Evolutionary conservation across 192 early-diverging fungal genomes (phyloP), one percentile per base, ranked within the genome.

Genomic region (Geranomyces variabilis): DNA sequence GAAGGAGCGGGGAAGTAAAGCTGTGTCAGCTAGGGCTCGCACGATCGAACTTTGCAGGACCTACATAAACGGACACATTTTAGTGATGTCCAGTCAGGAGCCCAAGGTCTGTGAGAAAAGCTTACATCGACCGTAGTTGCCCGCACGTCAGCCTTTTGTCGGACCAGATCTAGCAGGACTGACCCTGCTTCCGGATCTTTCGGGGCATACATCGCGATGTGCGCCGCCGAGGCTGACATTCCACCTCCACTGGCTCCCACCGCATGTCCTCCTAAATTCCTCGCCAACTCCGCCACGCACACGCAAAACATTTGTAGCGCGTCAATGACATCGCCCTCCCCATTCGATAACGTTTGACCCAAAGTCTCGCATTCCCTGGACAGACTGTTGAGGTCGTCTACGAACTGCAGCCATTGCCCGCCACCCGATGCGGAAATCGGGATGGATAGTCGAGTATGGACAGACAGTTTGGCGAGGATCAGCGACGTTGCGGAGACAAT

Each of bases 171-270:
- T 55, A 7, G 21, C 51, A n/a, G n/a, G n/a, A n/a, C n/a, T n/a
- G n/a, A n/a, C n/a, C n/a, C n/a, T n/a, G n/a, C n/a, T n/a, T n/a
- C n/a, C n/a, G n/a, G n/a, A n/a, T n/a, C n/a, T n/a, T n/a, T n/a
- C 56, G 56, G 56, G 12, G 58, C 31, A 30, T 60, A 60, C 58
- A 60, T 60, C 17, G 29, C 58, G 17, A 30, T 53, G 15, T 17
- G 24, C 17, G 51, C 51, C 19, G 51, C 51, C 51, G 51, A 53
- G 7, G 17, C 17, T 17, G 31, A 31, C 58, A 60, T 28, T 26
- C 58, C 29, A 7, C 5, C 58, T 33, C 17, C 8, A 19, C 31
- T 60, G n/a, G n/a, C 58, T 60, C 31, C 29, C 31, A 24, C 58
- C 8, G 5, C 58, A 17, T 60, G 21, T 24, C 56, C 24, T 24